These are phyloP conservation scores for Dactylellina leptospora DNA, from an alignment of 2,329 filamentous ascomycete species.

Conservation along the genomic window DNA sequence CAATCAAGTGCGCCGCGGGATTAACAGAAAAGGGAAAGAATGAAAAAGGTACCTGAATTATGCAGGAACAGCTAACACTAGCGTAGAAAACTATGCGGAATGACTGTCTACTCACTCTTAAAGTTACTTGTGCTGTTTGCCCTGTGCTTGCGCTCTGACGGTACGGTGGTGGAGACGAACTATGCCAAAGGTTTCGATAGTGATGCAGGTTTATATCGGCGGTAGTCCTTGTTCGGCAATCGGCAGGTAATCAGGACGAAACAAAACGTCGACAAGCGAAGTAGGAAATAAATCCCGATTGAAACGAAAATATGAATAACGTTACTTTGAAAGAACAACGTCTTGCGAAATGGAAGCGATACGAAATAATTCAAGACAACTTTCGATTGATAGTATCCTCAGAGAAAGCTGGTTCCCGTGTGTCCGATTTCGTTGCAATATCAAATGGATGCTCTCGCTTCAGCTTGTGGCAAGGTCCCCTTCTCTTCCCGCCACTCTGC, in stretches of 20 bases:
- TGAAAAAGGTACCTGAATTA: slow-evolving; percentile 16
- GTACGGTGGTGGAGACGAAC: background rate
- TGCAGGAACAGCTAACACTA: slow-evolving; percentile 39
- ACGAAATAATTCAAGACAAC: background rate
- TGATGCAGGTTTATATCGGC: slow-evolving; percentile 19
- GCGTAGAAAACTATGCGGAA: background rate
- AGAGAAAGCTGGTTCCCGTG: slow-evolving; percentile 3
- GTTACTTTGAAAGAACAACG: background rate
- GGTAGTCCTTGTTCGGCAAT: slow-evolving; percentile 3
- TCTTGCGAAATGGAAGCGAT: background rate
- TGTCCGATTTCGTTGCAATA: slow-evolving; percentile 14
- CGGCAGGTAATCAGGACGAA: slow-evolving; percentile 27
- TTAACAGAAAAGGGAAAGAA: slow-evolving; percentile 7
- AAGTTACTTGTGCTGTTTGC: background rate
- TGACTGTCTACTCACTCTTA: background rate
- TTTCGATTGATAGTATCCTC: background rate
- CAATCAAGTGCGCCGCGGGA: background rate
- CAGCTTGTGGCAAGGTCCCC: slow-evolving; percentile 18
- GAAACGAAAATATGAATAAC: slow-evolving; percentile 26
- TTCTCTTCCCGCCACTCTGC: slow-evolving; percentile 38
- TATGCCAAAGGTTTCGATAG: slow-evolving; percentile 23
- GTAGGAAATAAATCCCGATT: slow-evolving; percentile 21
- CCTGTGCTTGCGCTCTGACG: background rate
- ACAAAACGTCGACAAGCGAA: slow-evolving; percentile 42
- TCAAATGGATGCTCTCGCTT: background rate